Conservation (phyloP, 2,329 filamentous ascomycete species). For the Talaromyces sp. region DNA sequence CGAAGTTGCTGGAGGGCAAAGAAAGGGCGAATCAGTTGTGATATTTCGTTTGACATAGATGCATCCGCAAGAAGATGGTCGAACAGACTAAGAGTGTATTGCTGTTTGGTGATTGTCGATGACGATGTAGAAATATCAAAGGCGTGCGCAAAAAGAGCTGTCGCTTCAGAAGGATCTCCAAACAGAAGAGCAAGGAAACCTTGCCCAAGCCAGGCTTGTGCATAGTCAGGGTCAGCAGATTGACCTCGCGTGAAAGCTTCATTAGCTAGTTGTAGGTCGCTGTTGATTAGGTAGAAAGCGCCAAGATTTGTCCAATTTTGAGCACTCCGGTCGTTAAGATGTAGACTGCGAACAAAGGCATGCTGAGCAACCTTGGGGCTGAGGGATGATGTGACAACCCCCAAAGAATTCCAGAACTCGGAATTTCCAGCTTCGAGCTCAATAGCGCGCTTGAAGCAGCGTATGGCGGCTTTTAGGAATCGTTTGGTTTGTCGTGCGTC, state of each 20-base stretch:
- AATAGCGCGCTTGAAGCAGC: conserved; percentile 91
- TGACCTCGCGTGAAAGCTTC: conserved; percentile 85
- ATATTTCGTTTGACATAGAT: conserved; percentile 47
- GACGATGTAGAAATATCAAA: conserved; percentile 85
- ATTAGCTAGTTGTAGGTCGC: conserved; percentile 80
- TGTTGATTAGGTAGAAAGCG: conserved; percentile 75
- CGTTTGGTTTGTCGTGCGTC: conserved; percentile 52
- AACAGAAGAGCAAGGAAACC: conserved; percentile 74
- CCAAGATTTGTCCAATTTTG: conserved; percentile 88
- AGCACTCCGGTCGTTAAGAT: conserved; percentile 81
- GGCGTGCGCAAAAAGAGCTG: conserved; percentile 83
- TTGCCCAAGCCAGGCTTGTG: conserved; percentile 90
- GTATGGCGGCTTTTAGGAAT: conserved; percentile 74
- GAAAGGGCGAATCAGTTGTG: conserved; percentile 70
- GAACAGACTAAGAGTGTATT: conserved; percentile 76
- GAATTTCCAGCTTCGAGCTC: conserved; percentile 90
- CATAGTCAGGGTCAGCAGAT: conserved; percentile 88
- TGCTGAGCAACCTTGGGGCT: conserved; percentile 89
- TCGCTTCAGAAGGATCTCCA: conserved; percentile 70
- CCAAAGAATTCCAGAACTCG: conserved; percentile 96
- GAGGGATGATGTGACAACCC: conserved; percentile 79
- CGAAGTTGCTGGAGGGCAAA: conserved; percentile 82
- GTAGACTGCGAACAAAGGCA: conserved; percentile 84
- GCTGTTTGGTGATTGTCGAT: conserved; percentile 64
- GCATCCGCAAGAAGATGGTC: conserved; percentile 65